Percentiles rank a stretch among this genome's conserved stretches.
Evolutionary conservation across 2,329 filamentous ascomycete species (phyloP).

Genomic region (Trichoderma pleuroti): DNA sequence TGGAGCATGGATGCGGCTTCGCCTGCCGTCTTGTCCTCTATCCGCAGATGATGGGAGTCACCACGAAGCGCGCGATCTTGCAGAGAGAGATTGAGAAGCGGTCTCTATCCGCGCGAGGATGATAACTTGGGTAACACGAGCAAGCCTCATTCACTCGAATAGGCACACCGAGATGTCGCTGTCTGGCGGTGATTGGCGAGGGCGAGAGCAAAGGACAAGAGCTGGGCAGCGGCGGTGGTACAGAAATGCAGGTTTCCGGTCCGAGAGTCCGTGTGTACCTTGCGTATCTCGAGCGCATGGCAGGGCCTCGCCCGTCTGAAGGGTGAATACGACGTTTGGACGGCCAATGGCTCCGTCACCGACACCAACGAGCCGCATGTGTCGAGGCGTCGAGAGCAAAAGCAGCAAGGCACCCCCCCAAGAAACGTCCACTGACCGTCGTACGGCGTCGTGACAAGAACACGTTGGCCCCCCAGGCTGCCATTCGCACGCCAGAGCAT

Average conservation of each 20-base stretch:
- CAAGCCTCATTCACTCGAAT: not conserved
- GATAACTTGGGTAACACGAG: not conserved
- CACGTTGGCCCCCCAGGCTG: not conserved
- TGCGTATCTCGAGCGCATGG: not conserved
- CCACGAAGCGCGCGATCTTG: not conserved
- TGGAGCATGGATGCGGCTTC: not conserved
- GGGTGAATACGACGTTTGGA: not conserved
- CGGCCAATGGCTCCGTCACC: not conserved
- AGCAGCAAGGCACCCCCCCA: not conserved
- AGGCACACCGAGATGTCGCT: not conserved
- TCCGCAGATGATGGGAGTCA: not conserved
- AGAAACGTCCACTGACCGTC: not conserved
- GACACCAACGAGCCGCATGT: not conserved
- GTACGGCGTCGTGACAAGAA: not conserved
- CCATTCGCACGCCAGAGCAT: not conserved
- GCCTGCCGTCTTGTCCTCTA: not conserved
- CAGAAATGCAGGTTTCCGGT: not conserved
- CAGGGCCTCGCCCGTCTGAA: not conserved
- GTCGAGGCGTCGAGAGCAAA: not conserved
- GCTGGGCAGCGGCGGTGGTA: not conserved
- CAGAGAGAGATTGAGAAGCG: not conserved
- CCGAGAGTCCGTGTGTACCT: not conserved
- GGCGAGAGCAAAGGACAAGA: not conserved
- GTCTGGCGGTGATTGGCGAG: not conserved
- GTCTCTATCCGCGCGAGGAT: not conserved